Evolutionary conservation across 163 green algal species (phyloP).

Genomic region (Scenedesmus sp.): DNA sequence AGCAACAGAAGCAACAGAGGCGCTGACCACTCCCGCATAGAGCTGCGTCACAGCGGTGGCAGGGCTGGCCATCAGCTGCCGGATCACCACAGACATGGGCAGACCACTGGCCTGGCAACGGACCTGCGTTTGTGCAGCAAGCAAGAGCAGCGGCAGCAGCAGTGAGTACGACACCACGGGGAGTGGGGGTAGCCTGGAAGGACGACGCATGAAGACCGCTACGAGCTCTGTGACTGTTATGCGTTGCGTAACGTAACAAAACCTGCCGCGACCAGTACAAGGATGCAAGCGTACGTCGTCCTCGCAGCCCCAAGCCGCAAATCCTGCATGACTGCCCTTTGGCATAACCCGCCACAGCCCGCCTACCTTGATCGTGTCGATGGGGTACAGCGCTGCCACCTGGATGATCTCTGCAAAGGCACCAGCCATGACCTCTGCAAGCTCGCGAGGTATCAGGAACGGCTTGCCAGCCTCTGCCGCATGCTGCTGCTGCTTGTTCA

Average conservation of each 20-base stretch:
- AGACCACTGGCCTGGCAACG: slow-evolving; percentile 51
- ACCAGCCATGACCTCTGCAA: slow-evolving; percentile 65
- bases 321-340: no score
- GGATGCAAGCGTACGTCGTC: background rate
- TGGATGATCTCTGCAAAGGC: slow-evolving; percentile 79
- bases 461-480: background rate
- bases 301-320: no score
- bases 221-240: no score
- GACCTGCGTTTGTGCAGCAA: slow-evolving; percentile 1
- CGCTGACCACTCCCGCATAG: slow-evolving; percentile 50
- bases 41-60: slow-evolving; percentile 14
- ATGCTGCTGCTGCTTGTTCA: slow-evolving; percentile 9
- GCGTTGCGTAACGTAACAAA: no score
- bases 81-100: background rate
- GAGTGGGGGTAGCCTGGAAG: background rate
- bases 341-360: no score
- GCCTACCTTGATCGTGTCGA: slow-evolving; percentile 83
- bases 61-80: slow-evolving; percentile 16
- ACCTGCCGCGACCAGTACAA: background rate
- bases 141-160: background rate
- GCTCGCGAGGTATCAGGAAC: slow-evolving; percentile 19
- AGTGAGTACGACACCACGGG: background rate
- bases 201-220: no score
- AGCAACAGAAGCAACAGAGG: slow-evolving; percentile 30
- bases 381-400: slow-evolving; percentile 76